A percentile compares a stretch with the other conserved stretches of the same genome.
These are phyloP conservation scores for Nannochloropsis salina DNA, from an alignment of 108 stramenopile genomes.

Conservation along the genomic window DNA sequence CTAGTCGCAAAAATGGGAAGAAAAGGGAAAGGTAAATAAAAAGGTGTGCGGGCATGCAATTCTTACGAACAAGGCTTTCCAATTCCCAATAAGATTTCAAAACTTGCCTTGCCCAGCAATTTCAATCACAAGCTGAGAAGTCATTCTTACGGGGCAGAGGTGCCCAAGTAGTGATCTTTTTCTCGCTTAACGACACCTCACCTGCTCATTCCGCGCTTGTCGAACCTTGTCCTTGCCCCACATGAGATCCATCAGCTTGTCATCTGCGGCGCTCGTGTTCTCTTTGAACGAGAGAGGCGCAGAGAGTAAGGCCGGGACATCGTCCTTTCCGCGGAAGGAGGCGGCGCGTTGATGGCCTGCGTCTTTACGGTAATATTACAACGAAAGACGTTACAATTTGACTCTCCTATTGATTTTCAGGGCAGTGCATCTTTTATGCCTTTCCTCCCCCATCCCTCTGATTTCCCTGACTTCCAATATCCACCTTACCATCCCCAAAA, in stretches of 20 bases:
- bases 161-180: background rate
- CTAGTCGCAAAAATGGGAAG: background rate
- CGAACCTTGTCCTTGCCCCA: conserved; percentile 42
- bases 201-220: background rate
- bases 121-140: too few relatives aligned
- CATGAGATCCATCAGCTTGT: conserved; percentile 41
- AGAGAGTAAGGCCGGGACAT: background rate
- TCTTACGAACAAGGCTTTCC: background rate
- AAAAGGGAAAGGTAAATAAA: background rate
- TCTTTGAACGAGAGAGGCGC: conserved; percentile 33
- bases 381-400: background rate
- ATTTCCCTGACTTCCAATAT: background rate
- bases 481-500: background rate
- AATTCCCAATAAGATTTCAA: conserved; percentile 42
- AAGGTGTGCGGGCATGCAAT: background rate
- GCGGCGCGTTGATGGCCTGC: conserved; percentile 29
- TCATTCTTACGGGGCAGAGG: too few relatives aligned
- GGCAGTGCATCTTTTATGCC: background rate
- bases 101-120: background rate
- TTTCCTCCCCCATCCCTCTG: background rate
- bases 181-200: conserved; percentile 32
- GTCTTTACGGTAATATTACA: conserved; percentile 11
- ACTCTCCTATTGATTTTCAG: conserved; percentile 28
- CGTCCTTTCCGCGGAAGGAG: conserved; percentile 33
- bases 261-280: conserved; percentile 24